Evolutionary conservation across 1,139 yeast species (phyloP).

Genomic region (Suhomyces panamericanus): DNA sequence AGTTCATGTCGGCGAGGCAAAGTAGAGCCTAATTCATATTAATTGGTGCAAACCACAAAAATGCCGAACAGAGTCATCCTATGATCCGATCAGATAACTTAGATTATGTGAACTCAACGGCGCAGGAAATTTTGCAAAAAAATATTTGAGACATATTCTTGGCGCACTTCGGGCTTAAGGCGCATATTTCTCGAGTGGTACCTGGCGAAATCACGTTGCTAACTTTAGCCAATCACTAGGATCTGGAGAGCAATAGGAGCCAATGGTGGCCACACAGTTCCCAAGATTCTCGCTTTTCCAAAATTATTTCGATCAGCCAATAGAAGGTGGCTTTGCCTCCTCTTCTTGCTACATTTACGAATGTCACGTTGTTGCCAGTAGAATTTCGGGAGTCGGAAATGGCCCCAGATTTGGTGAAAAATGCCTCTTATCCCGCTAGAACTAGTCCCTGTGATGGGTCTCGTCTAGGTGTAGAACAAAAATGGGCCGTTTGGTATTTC

Average conservation of each 20-base stretch:
- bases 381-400: too few relatives aligned
- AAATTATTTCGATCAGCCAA: background rate
- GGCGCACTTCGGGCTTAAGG: background rate
- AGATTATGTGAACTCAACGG: background rate
- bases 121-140: background rate
- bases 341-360: background rate
- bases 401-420: too few relatives aligned
- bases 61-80: background rate
- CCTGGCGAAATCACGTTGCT: background rate
- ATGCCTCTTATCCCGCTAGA: too few relatives aligned
- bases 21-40: too few relatives aligned
- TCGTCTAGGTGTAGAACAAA: too few relatives aligned
- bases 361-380: too few relatives aligned
- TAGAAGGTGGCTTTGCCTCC: background rate
- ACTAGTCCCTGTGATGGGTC: too few relatives aligned
- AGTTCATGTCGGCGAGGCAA: too few relatives aligned
- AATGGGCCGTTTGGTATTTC: too few relatives aligned
- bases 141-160: background rate
- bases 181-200: background rate
- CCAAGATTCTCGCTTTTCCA: background rate
- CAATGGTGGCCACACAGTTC: background rate
- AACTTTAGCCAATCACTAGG: background rate
- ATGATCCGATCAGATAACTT: constrained; percentile 6
- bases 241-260: background rate
- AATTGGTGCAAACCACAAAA: too few relatives aligned